These are phyloP conservation scores for Meredithiella fracta DNA, from an alignment of 2,329 filamentous ascomycete species.

Conservation along the genomic window DNA sequence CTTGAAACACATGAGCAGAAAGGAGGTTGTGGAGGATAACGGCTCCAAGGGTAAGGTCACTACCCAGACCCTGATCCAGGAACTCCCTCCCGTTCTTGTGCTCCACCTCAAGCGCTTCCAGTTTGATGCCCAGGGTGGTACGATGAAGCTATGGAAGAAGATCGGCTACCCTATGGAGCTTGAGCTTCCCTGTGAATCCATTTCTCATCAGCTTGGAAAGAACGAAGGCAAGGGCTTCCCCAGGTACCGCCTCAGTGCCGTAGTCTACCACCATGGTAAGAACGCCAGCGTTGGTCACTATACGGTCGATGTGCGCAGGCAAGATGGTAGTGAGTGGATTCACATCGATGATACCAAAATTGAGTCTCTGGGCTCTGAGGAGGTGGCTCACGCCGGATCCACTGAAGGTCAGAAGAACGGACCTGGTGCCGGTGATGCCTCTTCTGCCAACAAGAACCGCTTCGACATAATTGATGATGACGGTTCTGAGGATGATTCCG, in stretches of 20 bases:
- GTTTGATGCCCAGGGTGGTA: slow-evolving; percentile 74
- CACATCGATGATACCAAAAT: slow-evolving; percentile 89
- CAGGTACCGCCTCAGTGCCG: slow-evolving; percentile 71
- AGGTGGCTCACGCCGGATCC: slow-evolving; percentile 65
- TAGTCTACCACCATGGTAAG: slow-evolving; percentile 95
- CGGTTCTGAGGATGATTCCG: slow-evolving; percentile 48
- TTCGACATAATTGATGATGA: slow-evolving; percentile 35
- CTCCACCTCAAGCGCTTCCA: slow-evolving; percentile 95
- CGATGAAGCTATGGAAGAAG: slow-evolving; percentile 97
- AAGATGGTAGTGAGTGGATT: slow-evolving; percentile 92
- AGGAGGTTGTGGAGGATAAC: slow-evolving; percentile 72
- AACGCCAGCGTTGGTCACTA: slow-evolving; percentile 94
- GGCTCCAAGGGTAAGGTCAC: slow-evolving; percentile 55
- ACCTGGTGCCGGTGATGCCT: not conserved
- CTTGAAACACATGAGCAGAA: slow-evolving; percentile 63
- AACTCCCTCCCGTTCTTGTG: slow-evolving; percentile 76
- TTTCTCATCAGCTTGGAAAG: slow-evolving; percentile 59
- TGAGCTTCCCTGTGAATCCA: slow-evolving; percentile 79
- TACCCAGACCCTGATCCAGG: slow-evolving; percentile 91
- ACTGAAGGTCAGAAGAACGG: slow-evolving; percentile 44
- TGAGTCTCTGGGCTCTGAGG: slow-evolving; percentile 66
- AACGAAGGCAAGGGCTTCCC: slow-evolving; percentile 53
- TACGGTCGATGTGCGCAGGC: slow-evolving; percentile 87
- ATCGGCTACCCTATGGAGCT: slow-evolving; percentile 88
- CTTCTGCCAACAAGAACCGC: slow-evolving; percentile 40